Evolutionary conservation across 805 yeast species (phyloP).

Genomic region (Clavispora asparagi): DNA sequence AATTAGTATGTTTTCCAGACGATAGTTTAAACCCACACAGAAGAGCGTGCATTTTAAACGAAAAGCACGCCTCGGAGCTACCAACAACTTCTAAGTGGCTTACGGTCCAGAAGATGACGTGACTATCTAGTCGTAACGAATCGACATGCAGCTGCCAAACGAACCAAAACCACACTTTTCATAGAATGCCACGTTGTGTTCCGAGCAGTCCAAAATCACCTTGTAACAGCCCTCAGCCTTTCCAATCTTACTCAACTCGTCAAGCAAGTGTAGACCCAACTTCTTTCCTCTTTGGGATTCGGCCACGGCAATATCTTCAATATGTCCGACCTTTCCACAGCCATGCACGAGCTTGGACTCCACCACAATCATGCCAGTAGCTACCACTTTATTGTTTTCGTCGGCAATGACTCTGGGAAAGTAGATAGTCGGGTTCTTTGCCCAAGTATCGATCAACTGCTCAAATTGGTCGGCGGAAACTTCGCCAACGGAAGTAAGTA

Average conservation of each 20-base stretch:
- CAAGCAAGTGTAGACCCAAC: slow-evolving; percentile 67
- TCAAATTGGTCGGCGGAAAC: slow-evolving; percentile 48
- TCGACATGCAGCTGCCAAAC: slow-evolving; percentile 68
- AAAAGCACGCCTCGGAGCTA: no score
- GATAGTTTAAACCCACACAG: no score
- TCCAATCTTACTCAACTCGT: slow-evolving; percentile 56
- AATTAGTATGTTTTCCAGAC: no score
- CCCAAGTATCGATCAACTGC: slow-evolving; percentile 56
- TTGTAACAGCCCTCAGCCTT: slow-evolving; percentile 69
- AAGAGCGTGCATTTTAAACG: no score
- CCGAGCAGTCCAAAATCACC: slow-evolving; percentile 83
- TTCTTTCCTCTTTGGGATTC: slow-evolving; percentile 74
- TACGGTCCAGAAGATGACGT: no score
- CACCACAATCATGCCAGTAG: slow-evolving; percentile 75
- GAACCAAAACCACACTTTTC: slow-evolving; percentile 75
- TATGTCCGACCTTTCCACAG: slow-evolving; percentile 85
- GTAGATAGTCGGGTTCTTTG: slow-evolving; percentile 46
- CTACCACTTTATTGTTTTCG: slow-evolving; percentile 53
- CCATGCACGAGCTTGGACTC: slow-evolving; percentile 82
- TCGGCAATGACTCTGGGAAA: slow-evolving; percentile 66
- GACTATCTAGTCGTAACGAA: slow-evolving; percentile 25
- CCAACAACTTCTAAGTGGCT: no score
- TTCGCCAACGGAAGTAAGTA: slow-evolving; percentile 79
- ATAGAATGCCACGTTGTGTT: slow-evolving; percentile 77
- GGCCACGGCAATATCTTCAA: slow-evolving; percentile 88